phyloP scores from a whole-genome alignment of 2,329 filamentous ascomycete species.

The Paramyrothecium roridum region DNA sequence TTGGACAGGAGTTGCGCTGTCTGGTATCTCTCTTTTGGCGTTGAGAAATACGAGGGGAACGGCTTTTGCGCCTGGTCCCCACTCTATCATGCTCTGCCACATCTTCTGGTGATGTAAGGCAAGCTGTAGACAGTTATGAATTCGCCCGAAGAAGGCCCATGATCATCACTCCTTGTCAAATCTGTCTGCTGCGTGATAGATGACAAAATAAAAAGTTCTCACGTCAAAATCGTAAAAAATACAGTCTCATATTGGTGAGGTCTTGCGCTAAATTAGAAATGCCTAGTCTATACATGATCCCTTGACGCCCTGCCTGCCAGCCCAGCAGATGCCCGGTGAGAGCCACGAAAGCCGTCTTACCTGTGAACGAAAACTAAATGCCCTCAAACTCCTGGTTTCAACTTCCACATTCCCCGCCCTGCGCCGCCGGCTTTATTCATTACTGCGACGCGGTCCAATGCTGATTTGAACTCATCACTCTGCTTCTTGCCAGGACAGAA shows the following conservation, averaged over 20 bases:
- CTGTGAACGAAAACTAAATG: no score
- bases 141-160: constrained; percentile 41
- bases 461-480: constrained; percentile 77
- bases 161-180: constrained; percentile 32
- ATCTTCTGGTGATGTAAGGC: constrained; percentile 21
- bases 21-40: constrained; percentile 54
- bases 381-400: constrained; percentile 32
- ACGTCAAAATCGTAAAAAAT: neutral
- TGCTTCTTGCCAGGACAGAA: constrained; percentile 65
- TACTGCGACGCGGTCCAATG: constrained; percentile 72
- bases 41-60: constrained; percentile 73
- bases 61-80: constrained; percentile 64
- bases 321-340: no score
- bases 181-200: neutral
- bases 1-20: constrained; percentile 37
- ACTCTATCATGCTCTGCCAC: constrained; percentile 48
- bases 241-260: neutral
- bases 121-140: constrained; percentile 38
- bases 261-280: neutral
- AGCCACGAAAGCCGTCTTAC: no score
- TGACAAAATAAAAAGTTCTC: neutral
- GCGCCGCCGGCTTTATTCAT: constrained; percentile 58
- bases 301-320: neutral
- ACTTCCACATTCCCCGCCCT: constrained; percentile 51
- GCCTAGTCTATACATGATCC: neutral